phyloP scores from a whole-genome alignment of 164 flowering plant genomes.

The grape (Vitis vinifera) region DNA sequence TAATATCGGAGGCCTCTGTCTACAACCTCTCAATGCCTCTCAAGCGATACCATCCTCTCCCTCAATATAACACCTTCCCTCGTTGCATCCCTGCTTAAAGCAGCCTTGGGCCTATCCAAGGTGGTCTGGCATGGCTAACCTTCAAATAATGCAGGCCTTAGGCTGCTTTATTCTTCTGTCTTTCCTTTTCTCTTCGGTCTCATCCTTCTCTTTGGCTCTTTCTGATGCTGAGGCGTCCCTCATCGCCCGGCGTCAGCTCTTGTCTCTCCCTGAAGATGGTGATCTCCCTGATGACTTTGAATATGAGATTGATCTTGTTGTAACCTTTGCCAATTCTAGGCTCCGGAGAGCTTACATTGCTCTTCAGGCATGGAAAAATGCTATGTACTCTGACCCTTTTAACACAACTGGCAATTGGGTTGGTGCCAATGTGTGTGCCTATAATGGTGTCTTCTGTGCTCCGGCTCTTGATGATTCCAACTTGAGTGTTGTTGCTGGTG shows the following conservation, averaged over 20 bases:
- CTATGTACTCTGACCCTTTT: slow-evolving; percentile 71
- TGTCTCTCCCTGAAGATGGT: slow-evolving; percentile 24
- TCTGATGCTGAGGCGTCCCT: slow-evolving; percentile 43
- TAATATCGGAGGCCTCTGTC: slow-evolving; percentile 10
- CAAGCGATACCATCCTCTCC: slow-evolving; percentile 1
- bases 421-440: slow-evolving; percentile 64
- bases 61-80: slow-evolving; percentile 23
- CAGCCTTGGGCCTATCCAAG: slow-evolving; percentile 50
- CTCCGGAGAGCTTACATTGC: slow-evolving; percentile 61
- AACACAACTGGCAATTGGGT: slow-evolving; percentile 63
- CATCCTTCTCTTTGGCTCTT: slow-evolving; percentile 26
- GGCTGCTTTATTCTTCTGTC: slow-evolving; percentile 40
- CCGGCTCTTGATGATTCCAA: slow-evolving; percentile 51
- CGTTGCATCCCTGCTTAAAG: slow-evolving; percentile 19
- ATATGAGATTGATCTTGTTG: slow-evolving; percentile 16
- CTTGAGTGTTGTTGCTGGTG: slow-evolving; percentile 60
- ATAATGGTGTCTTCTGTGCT: slow-evolving; percentile 67
- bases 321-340: slow-evolving; percentile 42
- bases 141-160: slow-evolving; percentile 29
- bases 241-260: slow-evolving; percentile 49
- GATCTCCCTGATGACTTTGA: slow-evolving; percentile 40
- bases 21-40: slow-evolving; percentile 14
- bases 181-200: slow-evolving; percentile 17
- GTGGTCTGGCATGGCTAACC: slow-evolving; percentile 19
- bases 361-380: slow-evolving; percentile 68